Percentiles rank a stretch among this genome's conserved stretches.
Conservation (phyloP, 75 land plant species). For the Pinus tabuliformis region DNA sequence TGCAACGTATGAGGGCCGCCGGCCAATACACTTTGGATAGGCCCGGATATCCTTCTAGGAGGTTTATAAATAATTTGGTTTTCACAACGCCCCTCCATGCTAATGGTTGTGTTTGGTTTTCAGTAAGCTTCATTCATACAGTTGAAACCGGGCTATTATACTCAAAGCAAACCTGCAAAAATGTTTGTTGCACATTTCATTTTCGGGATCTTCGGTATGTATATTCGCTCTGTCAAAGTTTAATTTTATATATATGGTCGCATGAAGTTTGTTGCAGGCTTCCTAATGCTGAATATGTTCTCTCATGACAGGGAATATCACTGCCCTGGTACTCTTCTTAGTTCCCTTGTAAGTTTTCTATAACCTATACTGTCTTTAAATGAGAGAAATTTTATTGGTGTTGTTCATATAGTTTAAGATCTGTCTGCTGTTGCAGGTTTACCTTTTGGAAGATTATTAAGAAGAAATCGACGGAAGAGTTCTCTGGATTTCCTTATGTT, state of each 20-base stretch:
- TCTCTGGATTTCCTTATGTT: constrained; percentile 65
- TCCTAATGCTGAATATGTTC: neutral
- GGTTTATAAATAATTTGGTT: no score
- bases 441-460: constrained; percentile 55
- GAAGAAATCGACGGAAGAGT: constrained; percentile 56
- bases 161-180: no score
- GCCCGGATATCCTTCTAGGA: no score
- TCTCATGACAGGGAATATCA: constrained; percentile 4
- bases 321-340: constrained; percentile 4
- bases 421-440: constrained; percentile 19
- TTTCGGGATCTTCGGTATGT: no score
- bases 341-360: neutral
- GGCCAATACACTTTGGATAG: no score
- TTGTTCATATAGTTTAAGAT: neutral
- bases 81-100: no score
- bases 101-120: no score
- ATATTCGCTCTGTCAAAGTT: no score
- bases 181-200: no score
- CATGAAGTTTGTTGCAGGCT: neutral
- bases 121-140: no score
- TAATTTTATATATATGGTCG: neutral
- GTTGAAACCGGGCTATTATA: no score
- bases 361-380: neutral
- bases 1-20: no score
- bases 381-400: neutral